Evolutionary conservation across 768 basidiomycete genomes (phyloP).

Genomic region (Suillus hirtellus): DNA sequence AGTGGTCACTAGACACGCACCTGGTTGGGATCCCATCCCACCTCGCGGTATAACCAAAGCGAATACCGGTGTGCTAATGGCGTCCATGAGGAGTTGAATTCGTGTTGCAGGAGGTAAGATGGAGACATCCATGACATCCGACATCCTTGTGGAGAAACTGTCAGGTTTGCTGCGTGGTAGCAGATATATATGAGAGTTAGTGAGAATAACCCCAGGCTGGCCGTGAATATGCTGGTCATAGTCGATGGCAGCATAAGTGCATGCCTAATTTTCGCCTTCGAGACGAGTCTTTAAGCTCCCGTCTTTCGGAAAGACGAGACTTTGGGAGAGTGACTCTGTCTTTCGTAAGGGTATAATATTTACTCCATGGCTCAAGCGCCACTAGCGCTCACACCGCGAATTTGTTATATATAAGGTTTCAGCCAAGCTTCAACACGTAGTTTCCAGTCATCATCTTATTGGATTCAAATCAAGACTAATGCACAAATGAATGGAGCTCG

Average conservation of each 20-base stretch:
- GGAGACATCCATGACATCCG: conserved; percentile 97
- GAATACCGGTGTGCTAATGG: conserved; percentile 74
- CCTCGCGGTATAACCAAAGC: conserved; percentile 90
- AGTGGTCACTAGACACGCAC: conserved; percentile 34
- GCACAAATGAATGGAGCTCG: neutral
- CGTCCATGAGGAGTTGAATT: conserved; percentile 69
- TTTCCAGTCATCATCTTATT: neutral
- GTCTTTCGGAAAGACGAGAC: neutral
- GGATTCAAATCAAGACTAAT: neutral
- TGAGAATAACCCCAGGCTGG: conserved; percentile 33
- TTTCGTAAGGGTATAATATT: neutral
- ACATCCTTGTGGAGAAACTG: conserved; percentile 86
- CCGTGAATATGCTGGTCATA: conserved; percentile 18
- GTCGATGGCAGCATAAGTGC: neutral
- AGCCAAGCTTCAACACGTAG: neutral
- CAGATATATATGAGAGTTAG: conserved; percentile 39
- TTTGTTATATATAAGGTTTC: neutral
- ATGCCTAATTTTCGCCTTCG: neutral
- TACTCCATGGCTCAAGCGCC: neutral
- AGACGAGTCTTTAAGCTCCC: neutral
- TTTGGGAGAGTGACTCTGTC: neutral
- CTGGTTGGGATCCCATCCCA: conserved; percentile 72
- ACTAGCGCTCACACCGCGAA: too few relatives aligned
- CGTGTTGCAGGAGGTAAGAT: conserved; percentile 73
- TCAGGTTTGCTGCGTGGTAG: conserved; percentile 43